Percentiles rank a stretch among this genome's conserved stretches.
Evolutionary conservation across 2,329 filamentous ascomycete species (phyloP).

Genomic region (Metarhizium anisopliae): DNA sequence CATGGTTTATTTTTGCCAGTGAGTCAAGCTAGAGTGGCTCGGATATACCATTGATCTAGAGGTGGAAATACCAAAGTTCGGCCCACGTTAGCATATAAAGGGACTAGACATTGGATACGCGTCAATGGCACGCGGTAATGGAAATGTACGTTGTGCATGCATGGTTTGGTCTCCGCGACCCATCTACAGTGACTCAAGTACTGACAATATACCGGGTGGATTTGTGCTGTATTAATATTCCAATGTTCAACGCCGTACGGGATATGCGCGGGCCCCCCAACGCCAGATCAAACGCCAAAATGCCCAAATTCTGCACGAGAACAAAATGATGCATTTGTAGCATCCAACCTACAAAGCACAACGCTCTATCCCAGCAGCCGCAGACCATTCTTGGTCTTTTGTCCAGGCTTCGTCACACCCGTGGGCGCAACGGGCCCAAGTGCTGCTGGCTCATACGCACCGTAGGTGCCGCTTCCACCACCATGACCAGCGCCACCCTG

Average conservation of each 20-base stretch:
- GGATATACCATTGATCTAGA: constrained; percentile 1
- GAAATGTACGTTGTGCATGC: background rate
- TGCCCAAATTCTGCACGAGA: background rate
- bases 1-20: background rate
- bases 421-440: constrained; percentile 39
- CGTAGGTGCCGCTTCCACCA: constrained; percentile 26
- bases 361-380: constrained; percentile 45
- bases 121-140: background rate
- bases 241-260: background rate
- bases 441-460: constrained; percentile 38
- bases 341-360: background rate
- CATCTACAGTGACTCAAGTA: background rate
- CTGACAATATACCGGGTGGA: background rate
- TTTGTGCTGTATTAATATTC: background rate
- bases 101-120: background rate
- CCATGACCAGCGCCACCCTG: constrained; percentile 20
- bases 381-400: constrained; percentile 59
- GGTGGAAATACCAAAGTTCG: background rate
- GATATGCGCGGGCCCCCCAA: constrained; percentile 8
- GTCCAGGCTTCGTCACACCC: constrained; percentile 52
- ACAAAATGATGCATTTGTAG: background rate
- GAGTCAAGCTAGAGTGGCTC: background rate
- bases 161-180: background rate
- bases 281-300: constrained; percentile 11
- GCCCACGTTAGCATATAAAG: background rate